Conservation (phyloP, 306 rosid species). For the Arachis stenosperma region DNA sequence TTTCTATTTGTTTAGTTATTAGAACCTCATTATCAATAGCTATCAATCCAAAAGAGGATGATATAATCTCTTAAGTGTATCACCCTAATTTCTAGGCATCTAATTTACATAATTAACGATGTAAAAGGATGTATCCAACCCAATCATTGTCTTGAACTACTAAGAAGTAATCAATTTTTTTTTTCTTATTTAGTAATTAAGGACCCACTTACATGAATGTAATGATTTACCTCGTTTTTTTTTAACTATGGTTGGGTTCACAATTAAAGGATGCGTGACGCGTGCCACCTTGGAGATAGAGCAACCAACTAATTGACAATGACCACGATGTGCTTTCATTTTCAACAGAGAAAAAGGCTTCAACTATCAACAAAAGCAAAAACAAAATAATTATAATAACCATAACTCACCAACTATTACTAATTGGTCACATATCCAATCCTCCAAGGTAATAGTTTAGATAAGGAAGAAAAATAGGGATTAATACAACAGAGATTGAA, state of each 20-base stretch:
- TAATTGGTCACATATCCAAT: conserved; percentile 43
- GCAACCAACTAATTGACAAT: conserved; percentile 42
- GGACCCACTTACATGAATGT: too few species aligned
- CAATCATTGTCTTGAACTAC: too few species aligned
- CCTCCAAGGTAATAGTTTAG: conserved; percentile 33
- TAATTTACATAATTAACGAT: too few species aligned
- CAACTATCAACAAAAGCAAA: conserved; percentile 48
- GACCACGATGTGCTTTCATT: conserved; percentile 33
- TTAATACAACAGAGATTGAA: conserved; percentile 29
- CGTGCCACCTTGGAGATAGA: conserved; percentile 42
- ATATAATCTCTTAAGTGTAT: too few species aligned
- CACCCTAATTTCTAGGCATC: too few species aligned
- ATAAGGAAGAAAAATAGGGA: not conserved
- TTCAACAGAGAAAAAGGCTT: conserved; percentile 41
- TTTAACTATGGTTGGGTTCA: conserved; percentile 38
- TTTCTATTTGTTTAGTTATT: not conserved
- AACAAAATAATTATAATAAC: conserved; percentile 56
- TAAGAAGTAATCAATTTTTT: too few species aligned
- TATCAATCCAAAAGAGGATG: not conserved
- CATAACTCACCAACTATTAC: conserved; percentile 49
- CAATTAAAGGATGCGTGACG: conserved; percentile 19
- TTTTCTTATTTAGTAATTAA: too few species aligned
- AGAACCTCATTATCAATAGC: too few species aligned
- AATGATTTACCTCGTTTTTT: too few species aligned
- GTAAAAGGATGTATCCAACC: too few species aligned